Percentiles rank a stretch among this genome's conserved stretches.
phyloP scores from a whole-genome alignment of 2,329 filamentous ascomycete species.

The Xylaria sp. region DNA sequence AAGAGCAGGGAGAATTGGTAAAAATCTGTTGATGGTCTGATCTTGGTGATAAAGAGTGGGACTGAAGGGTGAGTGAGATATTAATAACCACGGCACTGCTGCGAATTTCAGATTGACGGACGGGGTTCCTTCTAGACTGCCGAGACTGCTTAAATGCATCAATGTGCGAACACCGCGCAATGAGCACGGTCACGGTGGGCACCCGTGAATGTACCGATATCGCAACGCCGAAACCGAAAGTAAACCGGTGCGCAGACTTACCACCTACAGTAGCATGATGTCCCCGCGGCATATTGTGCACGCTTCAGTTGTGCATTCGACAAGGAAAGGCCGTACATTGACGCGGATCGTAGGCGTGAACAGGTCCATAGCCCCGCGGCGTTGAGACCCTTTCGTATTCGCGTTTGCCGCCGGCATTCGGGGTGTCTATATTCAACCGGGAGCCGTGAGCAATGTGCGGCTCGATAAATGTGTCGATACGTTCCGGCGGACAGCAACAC shows the following conservation, averaged over 20 bases:
- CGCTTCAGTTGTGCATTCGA: not conserved
- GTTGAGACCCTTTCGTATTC: conserved; percentile 21
- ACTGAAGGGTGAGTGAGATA: not conserved
- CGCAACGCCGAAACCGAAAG: conserved; percentile 8
- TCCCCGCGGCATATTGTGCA: not conserved
- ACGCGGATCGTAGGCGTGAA: conserved; percentile 10
- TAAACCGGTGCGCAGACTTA: conserved; percentile 1
- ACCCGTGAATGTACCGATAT: not conserved
- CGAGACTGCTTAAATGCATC: not conserved
- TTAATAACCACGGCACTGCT: not conserved
- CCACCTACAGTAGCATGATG: too few species aligned
- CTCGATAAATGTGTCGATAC: not conserved
- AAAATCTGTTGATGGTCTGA: not conserved
- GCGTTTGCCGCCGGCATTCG: conserved; percentile 26
- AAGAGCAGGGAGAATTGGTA: not conserved
- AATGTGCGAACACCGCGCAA: not conserved
- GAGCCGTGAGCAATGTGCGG: not conserved
- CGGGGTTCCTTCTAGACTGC: not conserved
- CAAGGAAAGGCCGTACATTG: conserved; percentile 12
- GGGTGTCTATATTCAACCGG: not conserved
- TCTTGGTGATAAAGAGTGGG: not conserved
- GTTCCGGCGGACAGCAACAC: not conserved
- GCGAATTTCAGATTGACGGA: not conserved
- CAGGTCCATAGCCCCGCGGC: conserved; percentile 1
- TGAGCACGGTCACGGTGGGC: not conserved